phyloP scores from a whole-genome alignment of 164 flowering plant genomes.

The Chloranthus sessilifolius region DNA sequence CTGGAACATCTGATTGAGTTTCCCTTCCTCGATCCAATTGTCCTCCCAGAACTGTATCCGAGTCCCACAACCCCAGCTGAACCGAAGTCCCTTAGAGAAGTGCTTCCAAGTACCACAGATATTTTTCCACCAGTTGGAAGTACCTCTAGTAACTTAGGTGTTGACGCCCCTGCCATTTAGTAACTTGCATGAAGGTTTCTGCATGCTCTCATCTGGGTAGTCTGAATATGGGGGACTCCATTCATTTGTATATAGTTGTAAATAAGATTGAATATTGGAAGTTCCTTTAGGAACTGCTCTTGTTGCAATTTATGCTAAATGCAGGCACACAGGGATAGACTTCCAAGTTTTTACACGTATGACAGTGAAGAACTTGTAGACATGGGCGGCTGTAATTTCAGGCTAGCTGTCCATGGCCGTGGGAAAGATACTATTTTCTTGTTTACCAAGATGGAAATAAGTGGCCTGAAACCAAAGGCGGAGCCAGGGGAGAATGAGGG shows the following conservation, averaged over 20 bases:
- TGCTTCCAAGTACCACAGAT: no score
- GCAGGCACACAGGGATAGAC: slow-evolving; percentile 44
- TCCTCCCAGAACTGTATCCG: no score
- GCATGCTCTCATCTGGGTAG: slow-evolving; percentile 39
- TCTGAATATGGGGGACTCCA: slow-evolving; percentile 28
- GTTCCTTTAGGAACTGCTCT: slow-evolving; percentile 46
- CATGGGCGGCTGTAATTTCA: slow-evolving; percentile 54
- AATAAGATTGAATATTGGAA: slow-evolving; percentile 28
- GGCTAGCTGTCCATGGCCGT: slow-evolving; percentile 41
- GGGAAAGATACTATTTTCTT: slow-evolving; percentile 38
- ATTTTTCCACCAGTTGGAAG: no score
- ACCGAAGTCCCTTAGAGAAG: no score
- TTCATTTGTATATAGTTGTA: slow-evolving; percentile 32
- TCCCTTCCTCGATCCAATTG: no score
- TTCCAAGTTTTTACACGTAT: slow-evolving; percentile 30
- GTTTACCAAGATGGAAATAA: slow-evolving; percentile 36
- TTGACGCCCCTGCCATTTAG: no score
- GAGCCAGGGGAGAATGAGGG: no score
- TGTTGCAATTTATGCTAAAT: slow-evolving; percentile 51
- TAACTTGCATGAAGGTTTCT: no score
- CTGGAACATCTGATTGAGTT: no score
- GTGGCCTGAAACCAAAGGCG: slow-evolving; percentile 38
- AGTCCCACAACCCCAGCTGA: no score
- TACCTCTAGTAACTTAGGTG: no score
- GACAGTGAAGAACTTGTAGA: slow-evolving; percentile 42